Evolutionary conservation across 208 protist genomes (phyloP).

Genomic region (Porcisia deanei): DNA sequence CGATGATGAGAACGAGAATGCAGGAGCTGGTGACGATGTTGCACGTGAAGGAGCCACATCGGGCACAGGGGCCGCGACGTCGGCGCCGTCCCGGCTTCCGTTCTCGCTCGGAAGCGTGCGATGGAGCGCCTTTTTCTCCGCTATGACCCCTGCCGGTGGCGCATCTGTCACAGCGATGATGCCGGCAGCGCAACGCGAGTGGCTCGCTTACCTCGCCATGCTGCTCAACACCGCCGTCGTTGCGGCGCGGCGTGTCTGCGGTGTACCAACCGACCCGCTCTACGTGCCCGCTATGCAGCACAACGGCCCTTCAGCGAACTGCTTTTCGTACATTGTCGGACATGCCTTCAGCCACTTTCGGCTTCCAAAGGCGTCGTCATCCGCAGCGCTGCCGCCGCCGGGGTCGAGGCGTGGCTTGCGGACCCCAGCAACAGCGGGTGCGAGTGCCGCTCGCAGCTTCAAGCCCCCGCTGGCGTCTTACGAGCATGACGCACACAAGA

Average conservation of each 20-base stretch:
- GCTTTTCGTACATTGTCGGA: slow-evolving; percentile 36
- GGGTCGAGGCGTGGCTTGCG: neutral
- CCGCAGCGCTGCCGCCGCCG: neutral
- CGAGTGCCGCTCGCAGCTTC: neutral
- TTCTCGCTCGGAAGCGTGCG: slow-evolving; percentile 10
- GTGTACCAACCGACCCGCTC: slow-evolving; percentile 43
- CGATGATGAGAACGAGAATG: neutral
- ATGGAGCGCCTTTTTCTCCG: neutral
- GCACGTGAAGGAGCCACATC: neutral
- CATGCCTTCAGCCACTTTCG: slow-evolving; percentile 30
- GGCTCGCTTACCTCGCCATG: slow-evolving; percentile 33
- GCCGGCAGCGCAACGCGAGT: slow-evolving; percentile 26
- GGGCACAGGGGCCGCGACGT: neutral
- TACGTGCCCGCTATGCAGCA: slow-evolving; percentile 39
- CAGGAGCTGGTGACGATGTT: neutral
- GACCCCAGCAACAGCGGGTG: neutral
- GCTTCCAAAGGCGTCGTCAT: slow-evolving; percentile 10
- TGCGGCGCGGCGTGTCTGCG: slow-evolving; percentile 49
- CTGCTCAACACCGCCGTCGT: slow-evolving; percentile 48
- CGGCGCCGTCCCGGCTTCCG: neutral
- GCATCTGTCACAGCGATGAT: slow-evolving; percentile 14
- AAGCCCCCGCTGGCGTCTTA: slow-evolving; percentile 23
- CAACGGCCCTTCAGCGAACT: slow-evolving; percentile 25
- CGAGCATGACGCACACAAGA: slow-evolving; percentile 15
- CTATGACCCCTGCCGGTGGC: slow-evolving; percentile 3